Evolutionary conservation across 768 basidiomycete genomes (phyloP).

Genomic region (Leccinellum albellum): DNA sequence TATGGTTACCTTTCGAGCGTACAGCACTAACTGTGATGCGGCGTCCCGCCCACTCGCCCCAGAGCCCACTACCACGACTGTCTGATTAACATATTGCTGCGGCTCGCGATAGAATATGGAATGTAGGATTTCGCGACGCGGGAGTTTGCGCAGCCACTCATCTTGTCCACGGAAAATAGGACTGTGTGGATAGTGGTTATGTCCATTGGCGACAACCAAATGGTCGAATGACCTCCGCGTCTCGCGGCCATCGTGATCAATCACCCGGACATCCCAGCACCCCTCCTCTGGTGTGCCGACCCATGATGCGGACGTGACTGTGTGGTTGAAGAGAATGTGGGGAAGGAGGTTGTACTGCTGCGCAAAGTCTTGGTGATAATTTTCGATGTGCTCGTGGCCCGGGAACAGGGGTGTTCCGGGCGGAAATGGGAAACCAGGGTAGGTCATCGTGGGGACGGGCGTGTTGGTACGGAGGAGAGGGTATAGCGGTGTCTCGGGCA

Average conservation of each 20-base stretch:
- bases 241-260: constrained; percentile 16
- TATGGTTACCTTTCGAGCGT: constrained; percentile 40
- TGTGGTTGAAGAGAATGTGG: constrained; percentile 42
- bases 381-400: constrained; percentile 40
- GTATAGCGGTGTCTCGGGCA: constrained; percentile 56
- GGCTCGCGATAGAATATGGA: constrained; percentile 53
- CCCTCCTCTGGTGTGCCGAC: constrained; percentile 36
- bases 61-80: constrained; percentile 49
- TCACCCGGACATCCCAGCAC: constrained; percentile 43
- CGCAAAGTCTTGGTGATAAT: constrained; percentile 47
- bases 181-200: constrained; percentile 49
- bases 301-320: constrained; percentile 44
- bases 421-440: constrained; percentile 51
- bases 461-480: constrained; percentile 53
- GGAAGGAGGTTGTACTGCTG: constrained; percentile 35
- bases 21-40: constrained; percentile 38
- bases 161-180: constrained; percentile 46
- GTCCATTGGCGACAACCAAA: constrained; percentile 53
- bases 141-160: constrained; percentile 40
- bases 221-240: constrained; percentile 43
- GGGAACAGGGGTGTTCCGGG: constrained; percentile 51
- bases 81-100: constrained; percentile 37
- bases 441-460: constrained; percentile 55
- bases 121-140: constrained; percentile 43
- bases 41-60: constrained; percentile 46